phyloP scores from a whole-genome alignment of 2,329 filamentous ascomycete genomes.

The Sporothrix luriei region DNA sequence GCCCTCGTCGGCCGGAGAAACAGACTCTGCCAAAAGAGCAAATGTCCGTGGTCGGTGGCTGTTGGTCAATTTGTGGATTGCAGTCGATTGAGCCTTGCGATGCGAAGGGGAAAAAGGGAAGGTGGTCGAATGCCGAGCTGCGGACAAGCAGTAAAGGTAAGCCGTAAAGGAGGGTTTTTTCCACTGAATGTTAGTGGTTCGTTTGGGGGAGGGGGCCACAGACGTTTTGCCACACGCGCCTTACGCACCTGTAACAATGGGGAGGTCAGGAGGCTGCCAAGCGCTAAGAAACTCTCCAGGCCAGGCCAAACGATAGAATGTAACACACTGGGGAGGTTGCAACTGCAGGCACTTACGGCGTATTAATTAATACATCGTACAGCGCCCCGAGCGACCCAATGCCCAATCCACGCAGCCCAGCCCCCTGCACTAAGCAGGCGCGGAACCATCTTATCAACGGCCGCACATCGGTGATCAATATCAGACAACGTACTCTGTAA shows the following conservation, averaged over 20 bases:
- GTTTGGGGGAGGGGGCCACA: neutral
- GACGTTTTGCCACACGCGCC: slow-evolving; percentile 6
- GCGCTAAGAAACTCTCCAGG: slow-evolving; percentile 6
- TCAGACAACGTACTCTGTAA: too few species aligned
- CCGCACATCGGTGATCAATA: neutral
- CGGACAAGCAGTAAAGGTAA: neutral
- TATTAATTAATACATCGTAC: too few species aligned
- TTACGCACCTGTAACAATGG: neutral
- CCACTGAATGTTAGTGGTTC: neutral
- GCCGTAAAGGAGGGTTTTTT: neutral
- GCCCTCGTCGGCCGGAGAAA: neutral
- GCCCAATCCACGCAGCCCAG: slow-evolving; percentile 15
- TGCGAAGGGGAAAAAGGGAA: neutral
- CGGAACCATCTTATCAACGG: slow-evolving; percentile 9
- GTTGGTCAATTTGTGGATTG: neutral
- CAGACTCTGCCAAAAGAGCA: neutral
- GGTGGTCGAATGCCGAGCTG: neutral
- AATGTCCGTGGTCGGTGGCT: neutral
- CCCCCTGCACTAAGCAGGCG: neutral
- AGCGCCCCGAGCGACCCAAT: neutral
- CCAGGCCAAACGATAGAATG: neutral
- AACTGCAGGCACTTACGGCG: slow-evolving; percentile 4
- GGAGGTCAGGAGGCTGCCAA: neutral
- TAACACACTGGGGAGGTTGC: neutral
- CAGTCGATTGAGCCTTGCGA: neutral